Evolutionary conservation across 2,329 filamentous ascomycete genomes (phyloP).

Genomic region (Neospermospora avenae): DNA sequence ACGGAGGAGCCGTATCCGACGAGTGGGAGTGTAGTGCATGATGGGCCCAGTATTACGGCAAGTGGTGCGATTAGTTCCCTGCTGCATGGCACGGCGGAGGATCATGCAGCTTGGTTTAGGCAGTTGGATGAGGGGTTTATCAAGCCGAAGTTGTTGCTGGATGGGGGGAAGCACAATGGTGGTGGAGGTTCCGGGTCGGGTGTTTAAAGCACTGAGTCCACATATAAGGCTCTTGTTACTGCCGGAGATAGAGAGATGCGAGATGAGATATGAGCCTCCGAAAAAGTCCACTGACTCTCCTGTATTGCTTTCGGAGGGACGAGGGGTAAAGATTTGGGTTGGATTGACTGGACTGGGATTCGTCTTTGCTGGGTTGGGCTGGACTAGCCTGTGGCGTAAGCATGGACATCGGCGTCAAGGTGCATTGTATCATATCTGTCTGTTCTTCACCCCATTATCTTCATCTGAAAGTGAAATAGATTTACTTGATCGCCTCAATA

Average conservation of each 20-base stretch:
- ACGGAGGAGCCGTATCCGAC: conserved; percentile 33
- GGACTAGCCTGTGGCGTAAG: neutral
- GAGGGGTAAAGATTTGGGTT: neutral
- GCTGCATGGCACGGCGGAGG: conserved; percentile 72
- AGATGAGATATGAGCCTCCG: neutral
- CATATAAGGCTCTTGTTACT: neutral
- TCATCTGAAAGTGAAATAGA: too few relatives aligned
- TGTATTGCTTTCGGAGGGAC: neutral
- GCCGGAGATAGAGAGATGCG: neutral
- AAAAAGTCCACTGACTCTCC: neutral
- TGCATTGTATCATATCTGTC: neutral
- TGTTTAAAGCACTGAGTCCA: neutral
- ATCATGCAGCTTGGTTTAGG: conserved; percentile 84
- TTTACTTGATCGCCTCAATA: too few relatives aligned
- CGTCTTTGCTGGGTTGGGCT: too few relatives aligned
- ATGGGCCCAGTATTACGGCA: conserved; percentile 57
- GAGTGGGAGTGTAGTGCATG: conserved; percentile 28
- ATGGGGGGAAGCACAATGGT: conserved; percentile 48
- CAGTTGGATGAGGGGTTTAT: conserved; percentile 96
- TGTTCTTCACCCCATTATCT: too few relatives aligned
- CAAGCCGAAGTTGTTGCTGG: conserved; percentile 84
- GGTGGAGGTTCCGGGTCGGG: conserved; percentile 13
- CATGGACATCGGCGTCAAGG: neutral
- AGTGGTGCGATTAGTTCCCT: conserved; percentile 72
- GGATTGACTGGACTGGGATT: too few relatives aligned